Evolutionary conservation across 495 filamentous ascomycete genomes (phyloP).

Genomic region (Letharia columbiana): DNA sequence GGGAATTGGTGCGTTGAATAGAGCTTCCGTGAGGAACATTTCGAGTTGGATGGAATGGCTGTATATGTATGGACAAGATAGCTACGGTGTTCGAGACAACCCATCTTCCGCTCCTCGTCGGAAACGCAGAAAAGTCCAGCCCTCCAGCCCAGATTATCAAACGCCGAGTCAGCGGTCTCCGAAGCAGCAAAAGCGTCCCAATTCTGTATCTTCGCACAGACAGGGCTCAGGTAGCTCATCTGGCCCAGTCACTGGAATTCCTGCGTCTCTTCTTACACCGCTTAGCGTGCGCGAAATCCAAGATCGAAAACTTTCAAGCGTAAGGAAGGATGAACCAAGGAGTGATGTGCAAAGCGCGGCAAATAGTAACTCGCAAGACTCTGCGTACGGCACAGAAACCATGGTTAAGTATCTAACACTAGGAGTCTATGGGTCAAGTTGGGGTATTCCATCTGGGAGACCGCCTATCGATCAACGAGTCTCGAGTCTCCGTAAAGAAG

Average conservation of each 20-base stretch:
- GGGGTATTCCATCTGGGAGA: constrained; percentile 39
- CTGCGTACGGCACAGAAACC: constrained; percentile 34
- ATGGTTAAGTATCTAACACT: constrained; percentile 54
- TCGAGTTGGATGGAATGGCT: constrained; percentile 79
- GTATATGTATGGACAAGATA: constrained; percentile 63
- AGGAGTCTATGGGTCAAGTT: constrained; percentile 50
- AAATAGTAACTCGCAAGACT: constrained; percentile 2
- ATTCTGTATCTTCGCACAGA: background rate
- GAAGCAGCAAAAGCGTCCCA: background rate
- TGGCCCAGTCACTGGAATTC: constrained; percentile 13
- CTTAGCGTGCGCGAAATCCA: background rate
- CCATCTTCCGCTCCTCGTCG: constrained; percentile 48
- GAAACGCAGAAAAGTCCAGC: constrained; percentile 31
- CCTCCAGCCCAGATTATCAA: background rate
- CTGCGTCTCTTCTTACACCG: constrained; percentile 21
- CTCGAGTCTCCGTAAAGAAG: constrained; percentile 24
- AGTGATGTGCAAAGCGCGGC: background rate
- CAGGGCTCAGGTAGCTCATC: background rate
- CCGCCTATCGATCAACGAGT: constrained; percentile 27
- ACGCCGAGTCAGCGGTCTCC: background rate
- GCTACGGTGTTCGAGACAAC: constrained; percentile 75
- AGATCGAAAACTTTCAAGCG: background rate
- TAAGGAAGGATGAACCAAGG: background rate
- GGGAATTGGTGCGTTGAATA: constrained; percentile 59
- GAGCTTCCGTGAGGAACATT: constrained; percentile 54